Percentiles rank a stretch among this genome's conserved stretches.
Evolutionary conservation across 108 stramenopile species (phyloP).

Genomic region (Cyclotella choctawhatcheeana): DNA sequence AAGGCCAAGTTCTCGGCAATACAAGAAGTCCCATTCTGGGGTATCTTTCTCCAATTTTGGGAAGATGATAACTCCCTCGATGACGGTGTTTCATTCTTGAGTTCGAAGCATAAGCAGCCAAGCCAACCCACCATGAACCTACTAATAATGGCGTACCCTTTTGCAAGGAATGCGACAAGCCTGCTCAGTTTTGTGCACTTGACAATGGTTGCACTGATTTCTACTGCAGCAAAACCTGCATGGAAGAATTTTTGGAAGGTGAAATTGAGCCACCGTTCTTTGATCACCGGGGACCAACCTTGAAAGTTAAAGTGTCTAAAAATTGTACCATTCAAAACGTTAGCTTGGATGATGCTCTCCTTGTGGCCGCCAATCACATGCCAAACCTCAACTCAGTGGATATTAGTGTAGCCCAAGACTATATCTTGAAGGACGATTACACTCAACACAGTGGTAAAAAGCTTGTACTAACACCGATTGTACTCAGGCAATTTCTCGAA

Average conservation of each 20-base stretch:
- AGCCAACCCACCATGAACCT: background rate
- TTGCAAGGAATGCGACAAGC: slow-evolving; percentile 5
- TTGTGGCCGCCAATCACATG: slow-evolving; percentile 23
- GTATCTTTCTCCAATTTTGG: slow-evolving; percentile 24
- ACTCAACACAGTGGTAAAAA: background rate
- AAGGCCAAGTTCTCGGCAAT: slow-evolving; percentile 9
- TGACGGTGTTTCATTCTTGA: background rate
- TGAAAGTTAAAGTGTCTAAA: slow-evolving; percentile 12
- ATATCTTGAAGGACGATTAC: background rate
- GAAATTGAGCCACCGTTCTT: slow-evolving; percentile 22
- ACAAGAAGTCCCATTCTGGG: slow-evolving; percentile 27
- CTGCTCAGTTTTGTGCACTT: slow-evolving; percentile 13
- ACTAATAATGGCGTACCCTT: too few relatives aligned
- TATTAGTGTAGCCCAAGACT: slow-evolving; percentile 18
- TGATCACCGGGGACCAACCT: slow-evolving; percentile 16
- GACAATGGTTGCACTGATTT: slow-evolving; percentile 22
- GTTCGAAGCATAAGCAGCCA: background rate
- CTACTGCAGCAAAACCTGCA: slow-evolving; percentile 32
- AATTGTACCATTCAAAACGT: slow-evolving; percentile 13
- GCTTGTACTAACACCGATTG: slow-evolving; percentile 3
- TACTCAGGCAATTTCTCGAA: slow-evolving; percentile 11
- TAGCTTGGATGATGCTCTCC: slow-evolving; percentile 15
- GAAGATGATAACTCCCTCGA: background rate
- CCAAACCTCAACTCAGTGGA: slow-evolving; percentile 26
- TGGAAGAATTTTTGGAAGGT: slow-evolving; percentile 11